phyloP scores from a whole-genome alignment of 116 monocot genomes.

The Zostera marina region DNA sequence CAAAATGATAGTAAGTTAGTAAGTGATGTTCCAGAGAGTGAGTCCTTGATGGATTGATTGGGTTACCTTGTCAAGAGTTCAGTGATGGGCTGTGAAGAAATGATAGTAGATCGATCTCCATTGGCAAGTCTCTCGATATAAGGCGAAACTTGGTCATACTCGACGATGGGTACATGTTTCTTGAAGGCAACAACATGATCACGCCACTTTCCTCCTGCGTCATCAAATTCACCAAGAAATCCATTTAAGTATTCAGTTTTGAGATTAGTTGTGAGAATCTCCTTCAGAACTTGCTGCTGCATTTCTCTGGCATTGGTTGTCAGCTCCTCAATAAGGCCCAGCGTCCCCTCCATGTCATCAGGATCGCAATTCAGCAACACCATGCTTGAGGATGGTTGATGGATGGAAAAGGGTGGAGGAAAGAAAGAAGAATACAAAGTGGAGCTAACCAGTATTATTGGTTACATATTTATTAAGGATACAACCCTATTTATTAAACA shows the following conservation, averaged over 20 bases:
- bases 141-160: constrained; percentile 37
- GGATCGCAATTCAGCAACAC: constrained; percentile 8
- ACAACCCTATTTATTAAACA: constrained; percentile 1
- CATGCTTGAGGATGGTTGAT: neutral
- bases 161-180: constrained; percentile 25
- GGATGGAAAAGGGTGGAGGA: neutral
- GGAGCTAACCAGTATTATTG: neutral
- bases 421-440: too few relatives aligned
- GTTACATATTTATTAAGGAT: neutral
- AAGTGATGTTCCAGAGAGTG: neutral
- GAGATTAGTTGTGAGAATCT: constrained; percentile 52
- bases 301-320: constrained; percentile 8
- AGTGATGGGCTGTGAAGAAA: constrained; percentile 32
- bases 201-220: constrained; percentile 1
- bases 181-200: constrained; percentile 17
- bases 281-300: constrained; percentile 28
- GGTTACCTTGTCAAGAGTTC: constrained; percentile 52
- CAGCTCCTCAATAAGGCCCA: constrained; percentile 9
- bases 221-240: constrained; percentile 7
- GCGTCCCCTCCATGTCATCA: constrained; percentile 4
- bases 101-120: constrained; percentile 36
- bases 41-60: neutral
- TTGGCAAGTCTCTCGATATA: constrained; percentile 42
- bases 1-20: neutral
- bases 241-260: constrained; percentile 52